Conservation (phyloP, 2,329 filamentous ascomycete genomes). For the Epichloe hybrida region DNA sequence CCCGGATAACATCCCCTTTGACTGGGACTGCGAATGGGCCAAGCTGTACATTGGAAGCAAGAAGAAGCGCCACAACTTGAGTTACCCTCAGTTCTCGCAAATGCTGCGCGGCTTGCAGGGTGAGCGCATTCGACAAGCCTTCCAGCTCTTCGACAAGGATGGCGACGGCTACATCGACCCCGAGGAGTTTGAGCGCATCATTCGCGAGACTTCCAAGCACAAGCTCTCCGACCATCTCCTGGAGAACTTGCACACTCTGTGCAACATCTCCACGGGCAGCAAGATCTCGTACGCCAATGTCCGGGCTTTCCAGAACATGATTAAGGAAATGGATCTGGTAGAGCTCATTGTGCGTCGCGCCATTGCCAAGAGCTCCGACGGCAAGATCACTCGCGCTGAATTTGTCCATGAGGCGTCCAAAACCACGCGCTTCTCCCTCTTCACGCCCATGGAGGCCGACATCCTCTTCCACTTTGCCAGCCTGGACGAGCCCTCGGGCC, state of each 20-base stretch:
- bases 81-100: constrained; percentile 93
- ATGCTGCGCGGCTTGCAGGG: constrained; percentile 95
- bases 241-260: constrained; percentile 79
- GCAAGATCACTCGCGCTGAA: constrained; percentile 85
- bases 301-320: constrained; percentile 93
- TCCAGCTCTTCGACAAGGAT: constrained; percentile 81
- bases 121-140: constrained; percentile 90
- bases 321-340: constrained; percentile 93
- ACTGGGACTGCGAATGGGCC: constrained; percentile 96
- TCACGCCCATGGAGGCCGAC: constrained; percentile 97
- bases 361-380: constrained; percentile 67
- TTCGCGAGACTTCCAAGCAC: constrained; percentile 80
- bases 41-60: constrained; percentile 83
- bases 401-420: constrained; percentile 89
- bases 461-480: constrained; percentile 98
- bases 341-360: constrained; percentile 87
- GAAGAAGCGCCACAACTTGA: constrained; percentile 78
- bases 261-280: constrained; percentile 82
- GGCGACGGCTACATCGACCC: constrained; percentile 91
- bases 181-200: constrained; percentile 92
- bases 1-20: constrained; percentile 74
- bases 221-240: constrained; percentile 96
- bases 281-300: constrained; percentile 98
- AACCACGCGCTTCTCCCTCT: constrained; percentile 85
- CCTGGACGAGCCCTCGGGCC: constrained; percentile 75